Conservation (phyloP, 2,329 filamentous ascomycete genomes). For the Aspergillus glaucus region DNA sequence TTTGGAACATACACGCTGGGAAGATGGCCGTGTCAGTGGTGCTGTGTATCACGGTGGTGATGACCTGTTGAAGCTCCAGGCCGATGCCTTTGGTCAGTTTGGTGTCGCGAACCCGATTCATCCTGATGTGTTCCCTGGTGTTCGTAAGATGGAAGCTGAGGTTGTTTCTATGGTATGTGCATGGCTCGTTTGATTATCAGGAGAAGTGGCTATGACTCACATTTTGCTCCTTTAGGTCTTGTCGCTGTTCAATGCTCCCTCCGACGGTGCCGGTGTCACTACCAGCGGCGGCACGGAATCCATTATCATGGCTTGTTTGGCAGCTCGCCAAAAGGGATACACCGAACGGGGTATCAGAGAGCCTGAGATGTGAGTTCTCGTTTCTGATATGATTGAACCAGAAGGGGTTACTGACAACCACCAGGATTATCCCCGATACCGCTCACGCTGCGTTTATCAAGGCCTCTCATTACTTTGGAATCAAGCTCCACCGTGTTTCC, state of each 20-base stretch:
- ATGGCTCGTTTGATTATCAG: background rate
- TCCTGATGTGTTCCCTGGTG: constrained; percentile 94
- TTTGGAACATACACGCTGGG: constrained; percentile 95
- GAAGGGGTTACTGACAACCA: constrained; percentile 11
- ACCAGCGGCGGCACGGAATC: constrained; percentile 94
- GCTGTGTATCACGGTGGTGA: constrained; percentile 94
- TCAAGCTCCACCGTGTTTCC: constrained; percentile 82
- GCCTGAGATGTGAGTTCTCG: constrained; percentile 73
- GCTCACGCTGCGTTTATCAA: constrained; percentile 96
- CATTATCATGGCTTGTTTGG: constrained; percentile 90
- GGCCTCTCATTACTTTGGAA: constrained; percentile 90
- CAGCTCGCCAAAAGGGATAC: constrained; percentile 82
- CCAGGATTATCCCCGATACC: constrained; percentile 84
- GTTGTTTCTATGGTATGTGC: constrained; percentile 83
- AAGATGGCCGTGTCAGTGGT: constrained; percentile 88
- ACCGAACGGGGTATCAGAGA: constrained; percentile 79
- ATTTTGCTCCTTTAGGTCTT: constrained; percentile 46
- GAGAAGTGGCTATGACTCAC: constrained; percentile 5
- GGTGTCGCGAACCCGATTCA: constrained; percentile 95
- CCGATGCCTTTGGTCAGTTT: constrained; percentile 88
- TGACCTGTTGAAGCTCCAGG: constrained; percentile 74
- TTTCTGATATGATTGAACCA: background rate
- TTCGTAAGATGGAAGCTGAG: constrained; percentile 98
- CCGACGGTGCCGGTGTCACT: constrained; percentile 77
- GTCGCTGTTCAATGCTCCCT: constrained; percentile 79